Conservation (phyloP, 1,139 yeast genomes). For the Debaryomycetaceae sp. region DNA sequence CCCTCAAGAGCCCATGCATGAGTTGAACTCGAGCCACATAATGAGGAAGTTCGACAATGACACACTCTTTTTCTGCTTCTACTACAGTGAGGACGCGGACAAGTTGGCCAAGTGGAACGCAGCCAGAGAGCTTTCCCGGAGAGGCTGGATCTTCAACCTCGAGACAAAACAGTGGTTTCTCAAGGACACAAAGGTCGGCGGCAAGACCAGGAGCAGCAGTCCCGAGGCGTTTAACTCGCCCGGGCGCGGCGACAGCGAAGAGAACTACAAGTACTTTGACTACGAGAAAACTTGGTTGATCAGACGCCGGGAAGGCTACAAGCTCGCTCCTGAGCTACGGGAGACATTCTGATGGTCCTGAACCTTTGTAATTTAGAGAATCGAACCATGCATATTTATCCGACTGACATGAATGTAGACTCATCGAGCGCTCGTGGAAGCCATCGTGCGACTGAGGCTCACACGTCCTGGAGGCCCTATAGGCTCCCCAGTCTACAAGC, state of each 20-base stretch:
- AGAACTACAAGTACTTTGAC: conserved; percentile 81
- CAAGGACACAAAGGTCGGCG: conserved; percentile 44
- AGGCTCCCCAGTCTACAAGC: too few species aligned
- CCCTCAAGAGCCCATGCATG: conserved; percentile 84
- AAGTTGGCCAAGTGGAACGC: conserved; percentile 63
- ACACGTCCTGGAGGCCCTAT: too few species aligned
- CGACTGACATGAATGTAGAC: neutral
- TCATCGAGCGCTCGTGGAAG: too few species aligned
- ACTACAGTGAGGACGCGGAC: conserved; percentile 55
- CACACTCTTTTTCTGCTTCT: conserved; percentile 88
- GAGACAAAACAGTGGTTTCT: conserved; percentile 79
- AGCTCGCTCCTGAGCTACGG: conserved; percentile 24
- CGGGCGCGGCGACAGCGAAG: conserved; percentile 31
- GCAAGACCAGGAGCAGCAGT: conserved; percentile 32
- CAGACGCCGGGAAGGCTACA: conserved; percentile 70
- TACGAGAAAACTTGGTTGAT: conserved; percentile 88
- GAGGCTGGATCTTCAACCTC: conserved; percentile 88
- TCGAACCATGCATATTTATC: neutral
- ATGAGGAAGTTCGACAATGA: conserved; percentile 79
- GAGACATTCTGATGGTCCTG: conserved; percentile 12
- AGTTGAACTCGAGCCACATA: conserved; percentile 47
- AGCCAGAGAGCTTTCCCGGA: conserved; percentile 71
- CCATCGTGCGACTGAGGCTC: too few species aligned
- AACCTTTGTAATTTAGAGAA: neutral
- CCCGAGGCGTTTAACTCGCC: conserved; percentile 20